phyloP scores from a whole-genome alignment of 2,329 filamentous ascomycete species.

The Talaromyces sp. region DNA sequence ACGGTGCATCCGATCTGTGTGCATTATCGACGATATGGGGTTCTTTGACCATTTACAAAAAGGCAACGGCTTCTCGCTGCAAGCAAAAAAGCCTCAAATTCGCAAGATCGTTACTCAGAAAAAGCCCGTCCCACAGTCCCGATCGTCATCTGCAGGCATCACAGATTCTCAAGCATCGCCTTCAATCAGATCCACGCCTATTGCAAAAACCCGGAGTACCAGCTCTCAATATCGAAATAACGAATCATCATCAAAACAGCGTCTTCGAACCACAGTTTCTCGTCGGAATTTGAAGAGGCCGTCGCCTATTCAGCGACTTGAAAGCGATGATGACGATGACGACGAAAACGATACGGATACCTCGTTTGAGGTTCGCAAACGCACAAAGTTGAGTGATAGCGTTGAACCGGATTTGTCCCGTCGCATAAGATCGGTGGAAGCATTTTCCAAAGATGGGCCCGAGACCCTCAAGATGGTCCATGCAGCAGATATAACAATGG shows the following conservation, averaged over 20 bases:
- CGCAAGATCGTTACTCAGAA: conserved; percentile 37
- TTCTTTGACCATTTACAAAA: conserved; percentile 44
- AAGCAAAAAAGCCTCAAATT: conserved; percentile 39
- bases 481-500: conserved; percentile 44
- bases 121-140: conserved; percentile 27
- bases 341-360: conserved; percentile 39
- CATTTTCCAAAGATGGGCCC: conserved; percentile 40
- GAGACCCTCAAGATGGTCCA: conserved; percentile 43
- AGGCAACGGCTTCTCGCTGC: conserved; percentile 38
- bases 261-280: conserved; percentile 25
- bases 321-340: conserved; percentile 39
- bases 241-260: conserved; percentile 24
- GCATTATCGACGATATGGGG: conserved; percentile 28
- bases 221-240: neutral
- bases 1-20: conserved; percentile 2
- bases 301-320: conserved; percentile 35
- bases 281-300: conserved; percentile 32
- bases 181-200: neutral
- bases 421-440: conserved; percentile 40
- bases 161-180: conserved; percentile 16
- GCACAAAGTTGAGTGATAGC: conserved; percentile 35
- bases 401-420: conserved; percentile 43
- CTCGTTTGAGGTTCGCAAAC: conserved; percentile 41
- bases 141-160: conserved; percentile 22
- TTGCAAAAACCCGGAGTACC: conserved; percentile 22